Evolutionary conservation across 495 filamentous ascomycete genomes (phyloP), one percentile per base, ranked within the genome.

Genomic region (Sporormia fimetaria): DNA sequence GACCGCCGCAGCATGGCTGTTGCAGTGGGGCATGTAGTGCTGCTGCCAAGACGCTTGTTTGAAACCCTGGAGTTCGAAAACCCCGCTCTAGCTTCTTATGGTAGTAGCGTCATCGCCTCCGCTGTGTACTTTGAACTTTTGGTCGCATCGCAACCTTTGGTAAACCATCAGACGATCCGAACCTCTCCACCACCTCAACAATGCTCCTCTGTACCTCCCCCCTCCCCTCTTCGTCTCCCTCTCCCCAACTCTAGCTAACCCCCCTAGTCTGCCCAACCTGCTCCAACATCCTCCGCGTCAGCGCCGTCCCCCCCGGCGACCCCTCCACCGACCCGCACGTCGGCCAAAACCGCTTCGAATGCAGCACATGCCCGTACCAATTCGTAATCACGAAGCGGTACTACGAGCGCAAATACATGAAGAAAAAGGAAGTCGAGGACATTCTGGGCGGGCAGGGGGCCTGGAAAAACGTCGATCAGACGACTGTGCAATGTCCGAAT

Each of bases 301-400:
- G 75, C 36, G 67, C 68, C 43, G 74, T 78, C 42, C 65, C 68
- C 18, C 62, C 64, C n/a, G 54, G 59, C 11, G 56, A 61, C 37
- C 57, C 67, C 40, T 67, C 68, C 10, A 47, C 25, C 25, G 44
- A 43, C 21, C 30, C 42, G 34, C 27, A 43, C 33, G 27, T 60
- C 21, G 71, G 70, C 7, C 65, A 73, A 34, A 83, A 84, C 59
- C 74, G 84, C 21, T 79, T 95, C 57, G 85, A 94, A 66, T 98
- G 90, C 65, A 80, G 82, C 27, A 87, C 85, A 33, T 98, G 90
- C 51, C 87, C 90, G 6, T 98, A 94, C 65, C 70, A 87, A 62
- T 82, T 78, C 57, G 60, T 79, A 22, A 72, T 94, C 49, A 73
- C 74, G 33, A 66, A 77, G 46, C 70, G 76, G 26, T 80, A 78